Conservation (phyloP, 2,329 filamentous ascomycete genomes). For the Colletotrichum spaethianum region DNA sequence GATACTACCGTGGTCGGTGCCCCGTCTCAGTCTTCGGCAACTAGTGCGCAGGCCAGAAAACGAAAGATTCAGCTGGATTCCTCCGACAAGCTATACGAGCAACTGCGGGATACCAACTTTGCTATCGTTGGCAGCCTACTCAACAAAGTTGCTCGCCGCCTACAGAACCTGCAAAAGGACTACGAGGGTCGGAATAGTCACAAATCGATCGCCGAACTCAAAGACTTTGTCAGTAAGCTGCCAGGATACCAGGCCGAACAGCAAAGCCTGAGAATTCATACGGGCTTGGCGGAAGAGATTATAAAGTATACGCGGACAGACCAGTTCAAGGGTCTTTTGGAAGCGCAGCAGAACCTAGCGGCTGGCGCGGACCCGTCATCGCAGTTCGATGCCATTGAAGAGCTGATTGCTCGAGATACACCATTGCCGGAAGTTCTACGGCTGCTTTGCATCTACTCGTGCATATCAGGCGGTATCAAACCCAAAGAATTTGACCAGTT, state of each 20-base stretch:
- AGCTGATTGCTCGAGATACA: slow-evolving; percentile 90
- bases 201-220: slow-evolving; percentile 88
- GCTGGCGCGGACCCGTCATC: slow-evolving; percentile 90
- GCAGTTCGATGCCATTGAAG: slow-evolving; percentile 92
- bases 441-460: slow-evolving; percentile 91
- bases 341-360: slow-evolving; percentile 96
- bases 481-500: slow-evolving; percentile 91
- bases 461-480: slow-evolving; percentile 89
- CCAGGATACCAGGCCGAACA: slow-evolving; percentile 95
- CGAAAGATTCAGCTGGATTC: slow-evolving; percentile 91
- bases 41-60: slow-evolving; percentile 75
- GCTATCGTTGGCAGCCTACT: slow-evolving; percentile 91
- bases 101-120: slow-evolving; percentile 93
- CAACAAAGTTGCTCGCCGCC: slow-evolving; percentile 89
- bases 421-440: slow-evolving; percentile 87
- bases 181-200: slow-evolving; percentile 90
- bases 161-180: slow-evolving; percentile 86
- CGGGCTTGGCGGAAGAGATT: slow-evolving; percentile 92
- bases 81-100: slow-evolving; percentile 88
- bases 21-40: slow-evolving; percentile 72
- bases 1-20: slow-evolving; percentile 90
- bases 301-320: slow-evolving; percentile 93
- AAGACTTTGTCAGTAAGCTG: slow-evolving; percentile 94
- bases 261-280: slow-evolving; percentile 92
- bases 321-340: slow-evolving; percentile 87